Percentiles rank a stretch among this genome's conserved stretches.
These are phyloP conservation scores for Ceratocystis destructans DNA, from an alignment of 2,329 filamentous ascomycete species.

Conservation along the genomic window DNA sequence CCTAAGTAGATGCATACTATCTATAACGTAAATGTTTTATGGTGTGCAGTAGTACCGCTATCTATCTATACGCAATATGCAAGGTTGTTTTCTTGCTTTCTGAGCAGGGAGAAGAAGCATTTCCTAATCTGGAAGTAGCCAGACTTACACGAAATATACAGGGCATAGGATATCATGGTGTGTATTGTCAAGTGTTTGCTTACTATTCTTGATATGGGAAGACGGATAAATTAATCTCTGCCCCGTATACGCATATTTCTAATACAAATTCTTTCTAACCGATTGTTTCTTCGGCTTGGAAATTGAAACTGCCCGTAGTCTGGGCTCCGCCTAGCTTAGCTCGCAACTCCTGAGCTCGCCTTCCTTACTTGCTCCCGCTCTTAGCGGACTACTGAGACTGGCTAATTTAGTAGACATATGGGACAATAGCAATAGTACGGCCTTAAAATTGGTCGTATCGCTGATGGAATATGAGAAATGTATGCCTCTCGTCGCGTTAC, in stretches of 20 bases:
- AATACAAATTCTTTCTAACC: neutral
- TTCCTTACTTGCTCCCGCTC: neutral
- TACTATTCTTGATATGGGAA: too few species aligned
- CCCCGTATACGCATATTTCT: neutral
- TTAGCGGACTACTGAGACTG: neutral
- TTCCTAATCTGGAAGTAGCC: neutral
- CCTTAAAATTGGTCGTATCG: neutral
- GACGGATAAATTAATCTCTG: too few species aligned
- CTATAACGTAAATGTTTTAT: too few species aligned
- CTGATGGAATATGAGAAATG: neutral
- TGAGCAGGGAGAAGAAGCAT: neutral
- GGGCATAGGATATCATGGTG: neutral
- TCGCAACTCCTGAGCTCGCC: neutral
- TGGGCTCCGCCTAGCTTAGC: neutral
- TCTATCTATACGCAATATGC: neutral
- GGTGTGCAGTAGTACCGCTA: neutral
- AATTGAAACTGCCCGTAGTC: neutral
- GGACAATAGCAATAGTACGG: neutral
- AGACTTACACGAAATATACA: neutral
- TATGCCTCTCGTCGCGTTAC: neutral
- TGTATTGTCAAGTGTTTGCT: neutral
- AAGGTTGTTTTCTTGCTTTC: neutral
- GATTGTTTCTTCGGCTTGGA: neutral
- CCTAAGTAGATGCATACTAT: neutral
- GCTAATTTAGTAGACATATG: neutral